Base-by-base conservation (phyloP, 495 filamentous ascomycete species). In the Penicillium angulare region DNA sequence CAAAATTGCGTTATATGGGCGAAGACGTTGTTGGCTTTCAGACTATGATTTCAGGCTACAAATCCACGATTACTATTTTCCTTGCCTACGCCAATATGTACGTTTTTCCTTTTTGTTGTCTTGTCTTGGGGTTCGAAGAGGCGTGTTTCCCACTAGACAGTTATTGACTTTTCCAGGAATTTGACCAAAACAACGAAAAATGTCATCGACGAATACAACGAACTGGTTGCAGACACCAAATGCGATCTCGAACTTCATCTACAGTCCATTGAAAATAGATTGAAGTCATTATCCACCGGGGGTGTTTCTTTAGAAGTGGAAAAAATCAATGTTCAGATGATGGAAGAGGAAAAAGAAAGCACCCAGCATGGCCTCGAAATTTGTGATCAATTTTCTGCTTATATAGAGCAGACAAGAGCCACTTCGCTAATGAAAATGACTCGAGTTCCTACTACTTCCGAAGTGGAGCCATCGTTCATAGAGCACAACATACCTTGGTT, bases 41-140 rank as follows among this genome's bases (percentile, higher is more conserved):
- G 44, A 52, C 53, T 21, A 49, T 62, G 23, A 32, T 67, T 15
- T 49, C 61, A 26, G 61, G 64, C 45, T 67, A 67, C 45, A 67
- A 67, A 47, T 60, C 61, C 39, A 67, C 61, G 15, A 65, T 67
- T 20, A 55, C 21, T 16, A 60, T 67, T 57, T 61, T 61, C 18
- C 50, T 64, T 31, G 49, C 47, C 1, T 53, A 60, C 38, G 47
- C 59, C 45, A 65, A 47, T 45, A 34, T 63, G 59, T 65, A 55
- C 53, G 58, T 56, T 27, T n/a, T n/a, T n/a, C 17, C 31, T 15
- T 17, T 64, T 21, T 38, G 56, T 1, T 46, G 3, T 31, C 8
- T 24, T 34, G 27, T 46, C 2, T 6, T 22, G 34, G 0, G n/a
- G n/a, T n/a, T n/a, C n/a, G n/a, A n/a, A n/a, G n/a, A n/a, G n/a